Conservation (phyloP, 1,284 basidiomycete genomes). For the Melampsora americana region DNA sequence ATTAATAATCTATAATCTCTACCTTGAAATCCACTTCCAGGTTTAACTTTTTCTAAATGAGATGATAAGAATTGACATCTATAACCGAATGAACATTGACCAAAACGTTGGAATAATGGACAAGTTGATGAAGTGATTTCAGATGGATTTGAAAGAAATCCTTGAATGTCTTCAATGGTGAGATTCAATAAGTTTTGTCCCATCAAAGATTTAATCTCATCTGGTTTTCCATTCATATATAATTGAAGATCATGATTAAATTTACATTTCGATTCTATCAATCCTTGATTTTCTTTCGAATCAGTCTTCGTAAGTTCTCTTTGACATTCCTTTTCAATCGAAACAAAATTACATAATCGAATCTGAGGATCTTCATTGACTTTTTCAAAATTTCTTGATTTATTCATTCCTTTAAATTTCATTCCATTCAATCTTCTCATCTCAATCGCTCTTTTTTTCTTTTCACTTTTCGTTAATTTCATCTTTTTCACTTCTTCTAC, state of each 20-base stretch:
- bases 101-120: neutral
- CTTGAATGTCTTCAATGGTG: neutral
- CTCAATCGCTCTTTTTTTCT: slow-evolving; percentile 61
- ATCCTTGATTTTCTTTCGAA: no score
- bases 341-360: slow-evolving; percentile 51
- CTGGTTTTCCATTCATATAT: slow-evolving; percentile 73
- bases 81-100: neutral
- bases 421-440: slow-evolving; percentile 59
- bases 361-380: slow-evolving; percentile 50
- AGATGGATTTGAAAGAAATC: neutral
- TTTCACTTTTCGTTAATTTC: slow-evolving; percentile 67
- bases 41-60: neutral
- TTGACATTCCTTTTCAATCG: slow-evolving; percentile 40
- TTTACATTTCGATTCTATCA: slow-evolving; percentile 61
- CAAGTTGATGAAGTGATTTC: no score
- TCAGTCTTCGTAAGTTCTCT: neutral
- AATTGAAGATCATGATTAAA: slow-evolving; percentile 72
- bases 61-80: slow-evolving; percentile 5
- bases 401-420: neutral
- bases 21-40: neutral
- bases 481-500: neutral
- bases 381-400: slow-evolving; percentile 46
- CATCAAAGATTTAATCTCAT: slow-evolving; percentile 63
- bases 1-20: neutral
- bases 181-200: neutral